Conservation (phyloP, 2,329 filamentous ascomycete species). For the Calycina herbarum region DNA sequence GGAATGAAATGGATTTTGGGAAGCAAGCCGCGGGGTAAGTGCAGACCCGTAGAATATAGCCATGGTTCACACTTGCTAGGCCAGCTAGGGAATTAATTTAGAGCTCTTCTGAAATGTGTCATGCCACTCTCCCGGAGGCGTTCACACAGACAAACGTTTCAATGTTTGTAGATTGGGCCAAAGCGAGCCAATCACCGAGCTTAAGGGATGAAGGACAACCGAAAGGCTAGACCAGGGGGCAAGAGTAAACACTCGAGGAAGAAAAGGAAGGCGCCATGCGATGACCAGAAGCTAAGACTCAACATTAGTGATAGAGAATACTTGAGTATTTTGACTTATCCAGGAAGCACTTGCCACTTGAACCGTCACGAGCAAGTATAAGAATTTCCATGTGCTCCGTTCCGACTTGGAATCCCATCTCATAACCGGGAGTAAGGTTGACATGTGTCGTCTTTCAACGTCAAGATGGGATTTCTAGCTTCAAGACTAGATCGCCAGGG, state of each 20-base stretch:
- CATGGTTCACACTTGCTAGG: too few relatives aligned
- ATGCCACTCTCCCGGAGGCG: not conserved
- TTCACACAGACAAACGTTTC: slow-evolving; percentile 4
- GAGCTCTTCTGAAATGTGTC: not conserved
- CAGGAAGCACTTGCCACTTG: not conserved
- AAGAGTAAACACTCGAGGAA: not conserved
- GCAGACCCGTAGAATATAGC: not conserved
- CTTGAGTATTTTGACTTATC: not conserved
- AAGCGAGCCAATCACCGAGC: not conserved
- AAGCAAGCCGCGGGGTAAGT: not conserved
- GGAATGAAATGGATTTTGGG: not conserved
- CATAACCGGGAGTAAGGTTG: not conserved
- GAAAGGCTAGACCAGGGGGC: not conserved
- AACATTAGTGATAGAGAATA: not conserved
- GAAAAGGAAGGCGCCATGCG: not conserved
- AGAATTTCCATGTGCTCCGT: not conserved
- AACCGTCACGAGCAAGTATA: not conserved
- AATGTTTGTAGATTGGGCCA: not conserved
- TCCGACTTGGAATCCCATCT: not conserved
- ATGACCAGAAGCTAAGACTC: not conserved
- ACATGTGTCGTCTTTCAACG: not conserved
- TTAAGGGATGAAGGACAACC: not conserved
- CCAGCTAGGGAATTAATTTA: not conserved
- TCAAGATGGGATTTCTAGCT: slow-evolving; percentile 1
- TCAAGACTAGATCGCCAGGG: not conserved